Base-by-base conservation (phyloP, 2,329 filamentous ascomycete genomes). In the Colletotrichum lentis region DNA sequence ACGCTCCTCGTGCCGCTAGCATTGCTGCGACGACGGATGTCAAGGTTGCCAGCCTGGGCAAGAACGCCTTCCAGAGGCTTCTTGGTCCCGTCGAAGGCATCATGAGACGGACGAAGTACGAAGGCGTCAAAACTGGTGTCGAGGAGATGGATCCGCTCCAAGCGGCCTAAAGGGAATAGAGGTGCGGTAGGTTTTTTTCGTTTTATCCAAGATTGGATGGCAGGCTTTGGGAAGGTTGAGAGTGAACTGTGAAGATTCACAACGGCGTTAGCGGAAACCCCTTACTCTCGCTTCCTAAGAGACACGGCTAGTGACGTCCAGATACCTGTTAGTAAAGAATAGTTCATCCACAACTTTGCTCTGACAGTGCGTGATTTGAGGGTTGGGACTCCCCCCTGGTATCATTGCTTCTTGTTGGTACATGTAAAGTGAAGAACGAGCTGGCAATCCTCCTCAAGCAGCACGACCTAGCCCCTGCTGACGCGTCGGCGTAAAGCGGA, bases 41-140 rank as follows among this genome's bases (percentile, higher is more conserved):
- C 77, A 98, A 97, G 82, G 93, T 98, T 58, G 96, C 95, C 5
- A 93, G 90, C 56, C 83, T 99, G 55, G 94, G 94, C 72, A 97
- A 97, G 80, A 93, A 93, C 74, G 96, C 95, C 6, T 99, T 99
- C 81, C 95, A 97, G 82, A 86, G 96, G 73, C 82, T 99, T 74
- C 83, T 99, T 41, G 96, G 96, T 2, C 94, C 95, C 0, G 94
- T 98, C 35, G 94, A 97, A 80, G 90, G 93, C 69, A 96, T 98
- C 77, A 93, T 99, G 92, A 87, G 96, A 79, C 88, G 96, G 75
- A 93, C 87, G 54, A 84, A 84, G 75, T 90, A 90, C 72, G 82
- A 85, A 69, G 85, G 84, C 31, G 83, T 88, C 73, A 85, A 84
- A 77, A 84, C 85, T 24, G 86, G 87, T 6, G 87, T 90, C 8